Evolutionary conservation across 2,329 filamentous ascomycete genomes (phyloP).

Genomic region (Triangularia setosa): DNA sequence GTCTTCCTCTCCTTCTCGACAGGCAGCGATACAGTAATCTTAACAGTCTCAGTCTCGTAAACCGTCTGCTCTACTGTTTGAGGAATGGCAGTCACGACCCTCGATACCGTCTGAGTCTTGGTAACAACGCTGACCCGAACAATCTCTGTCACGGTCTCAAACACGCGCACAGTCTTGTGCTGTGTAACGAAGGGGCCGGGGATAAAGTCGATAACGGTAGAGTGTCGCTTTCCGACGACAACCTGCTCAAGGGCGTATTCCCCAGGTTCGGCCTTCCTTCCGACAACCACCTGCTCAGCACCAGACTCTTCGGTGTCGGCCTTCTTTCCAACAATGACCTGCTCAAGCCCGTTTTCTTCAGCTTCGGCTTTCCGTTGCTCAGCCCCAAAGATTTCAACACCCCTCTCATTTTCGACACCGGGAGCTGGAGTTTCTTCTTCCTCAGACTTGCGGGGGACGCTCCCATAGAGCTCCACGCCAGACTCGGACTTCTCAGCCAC

Average conservation of each 20-base stretch:
- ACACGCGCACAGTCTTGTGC: conserved; percentile 26
- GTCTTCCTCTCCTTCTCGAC: conserved; percentile 10
- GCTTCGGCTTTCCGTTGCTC: neutral
- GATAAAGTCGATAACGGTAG: conserved; percentile 8
- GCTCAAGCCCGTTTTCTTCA: neutral
- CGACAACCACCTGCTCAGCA: neutral
- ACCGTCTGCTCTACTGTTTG: conserved; percentile 25
- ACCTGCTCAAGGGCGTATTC: neutral
- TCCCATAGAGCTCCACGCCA: neutral
- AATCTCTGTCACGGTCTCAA: conserved; percentile 29
- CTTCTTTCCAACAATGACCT: neutral
- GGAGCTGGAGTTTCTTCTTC: neutral
- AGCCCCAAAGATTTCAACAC: neutral
- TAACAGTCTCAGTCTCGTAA: conserved; percentile 25
- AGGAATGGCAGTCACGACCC: conserved; percentile 20
- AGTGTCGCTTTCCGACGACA: neutral
- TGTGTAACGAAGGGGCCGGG: conserved; percentile 21
- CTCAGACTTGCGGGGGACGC: neutral
- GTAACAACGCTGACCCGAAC: conserved; percentile 25
- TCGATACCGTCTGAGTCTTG: conserved; percentile 22
- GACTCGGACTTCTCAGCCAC: neutral
- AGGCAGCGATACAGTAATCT: conserved; percentile 22
- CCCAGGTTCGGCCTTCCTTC: neutral
- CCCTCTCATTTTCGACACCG: neutral
- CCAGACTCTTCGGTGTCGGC: neutral